phyloP scores from a whole-genome alignment of 305 asterid species.

The Caryopteris hybrid region DNA sequence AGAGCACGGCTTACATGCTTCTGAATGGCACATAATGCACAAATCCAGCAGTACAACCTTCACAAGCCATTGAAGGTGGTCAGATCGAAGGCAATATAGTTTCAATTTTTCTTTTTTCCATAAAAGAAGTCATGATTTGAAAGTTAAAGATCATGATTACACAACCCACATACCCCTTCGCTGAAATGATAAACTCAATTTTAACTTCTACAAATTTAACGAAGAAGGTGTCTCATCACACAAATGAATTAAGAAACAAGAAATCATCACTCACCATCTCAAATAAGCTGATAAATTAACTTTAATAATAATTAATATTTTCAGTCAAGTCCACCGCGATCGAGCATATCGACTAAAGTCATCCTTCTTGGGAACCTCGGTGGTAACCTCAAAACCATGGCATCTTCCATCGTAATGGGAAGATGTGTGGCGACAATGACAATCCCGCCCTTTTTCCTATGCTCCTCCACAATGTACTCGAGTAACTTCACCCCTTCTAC shows the following conservation, averaged over 20 bases:
- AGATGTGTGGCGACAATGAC: conserved; percentile 84
- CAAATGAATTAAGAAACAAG: no score
- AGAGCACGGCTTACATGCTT: conserved; percentile 95
- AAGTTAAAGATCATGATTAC: no score
- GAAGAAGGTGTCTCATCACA: no score
- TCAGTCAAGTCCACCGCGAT: conserved; percentile 59
- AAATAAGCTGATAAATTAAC: no score
- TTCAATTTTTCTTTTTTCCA: no score
- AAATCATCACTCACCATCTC: no score
- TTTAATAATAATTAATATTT: not conserved
- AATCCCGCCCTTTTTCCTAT: conserved; percentile 82
- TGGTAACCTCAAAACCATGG: conserved; percentile 65
- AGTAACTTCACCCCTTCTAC: conserved; percentile 73
- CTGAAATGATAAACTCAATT: no score
- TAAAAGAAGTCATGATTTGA: no score
- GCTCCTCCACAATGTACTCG: conserved; percentile 65
- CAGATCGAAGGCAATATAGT: conserved; percentile 3
- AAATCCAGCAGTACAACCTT: conserved; percentile 91
- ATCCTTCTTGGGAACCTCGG: conserved; percentile 80
- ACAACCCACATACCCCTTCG: no score
- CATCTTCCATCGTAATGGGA: conserved; percentile 73
- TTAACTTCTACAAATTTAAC: no score
- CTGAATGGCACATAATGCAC: conserved; percentile 98
- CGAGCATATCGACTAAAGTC: conserved; percentile 81
- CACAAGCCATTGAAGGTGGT: conserved; percentile 23